Percentiles rank a stretch among this genome's conserved stretches.
These are phyloP conservation scores for Porphyrellus cyaneotinctus DNA, from an alignment of 768 basidiomycete genomes.

Conservation along the genomic window DNA sequence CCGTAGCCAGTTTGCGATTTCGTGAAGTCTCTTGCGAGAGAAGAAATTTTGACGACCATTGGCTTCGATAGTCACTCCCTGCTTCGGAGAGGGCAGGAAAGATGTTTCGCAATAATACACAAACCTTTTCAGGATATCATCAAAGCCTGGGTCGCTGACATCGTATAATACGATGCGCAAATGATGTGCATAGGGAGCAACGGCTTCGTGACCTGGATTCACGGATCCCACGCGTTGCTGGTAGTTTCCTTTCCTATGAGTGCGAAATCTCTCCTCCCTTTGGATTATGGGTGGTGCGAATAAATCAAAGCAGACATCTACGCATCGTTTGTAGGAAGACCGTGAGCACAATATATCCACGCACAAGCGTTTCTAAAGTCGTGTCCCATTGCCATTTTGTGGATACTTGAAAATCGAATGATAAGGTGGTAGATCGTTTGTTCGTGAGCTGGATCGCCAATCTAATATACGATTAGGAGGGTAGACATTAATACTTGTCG, in stretches of 20 bases:
- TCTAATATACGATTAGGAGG: constrained; percentile 32
- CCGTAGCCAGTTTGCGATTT: constrained; percentile 41
- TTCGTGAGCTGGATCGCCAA: constrained; percentile 55
- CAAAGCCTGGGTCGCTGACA: constrained; percentile 32
- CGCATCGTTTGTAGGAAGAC: constrained; percentile 8
- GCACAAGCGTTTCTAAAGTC: constrained; percentile 63
- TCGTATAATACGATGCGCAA: constrained; percentile 59
- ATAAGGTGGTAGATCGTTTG: constrained; percentile 46
- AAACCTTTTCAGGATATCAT: constrained; percentile 45
- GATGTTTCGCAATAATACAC: constrained; percentile 49
- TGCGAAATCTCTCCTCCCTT: constrained; percentile 52
- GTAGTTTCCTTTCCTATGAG: constrained; percentile 35
- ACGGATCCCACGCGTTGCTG: constrained; percentile 57
- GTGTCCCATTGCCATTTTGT: constrained; percentile 55
- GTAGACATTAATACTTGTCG: no score
- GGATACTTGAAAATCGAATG: constrained; percentile 55
- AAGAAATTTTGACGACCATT: constrained; percentile 47
- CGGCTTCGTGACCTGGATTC: constrained; percentile 49
- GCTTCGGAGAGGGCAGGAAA: constrained; percentile 37
- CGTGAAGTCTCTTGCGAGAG: constrained; percentile 40
- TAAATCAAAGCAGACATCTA: constrained; percentile 68
- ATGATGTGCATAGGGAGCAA: constrained; percentile 71
- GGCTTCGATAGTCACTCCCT: constrained; percentile 46
- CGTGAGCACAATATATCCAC: constrained; percentile 14
- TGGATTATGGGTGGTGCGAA: constrained; percentile 63